Conservation (phyloP, 2,329 filamentous ascomycete species). For the Claviceps monticola region DNA sequence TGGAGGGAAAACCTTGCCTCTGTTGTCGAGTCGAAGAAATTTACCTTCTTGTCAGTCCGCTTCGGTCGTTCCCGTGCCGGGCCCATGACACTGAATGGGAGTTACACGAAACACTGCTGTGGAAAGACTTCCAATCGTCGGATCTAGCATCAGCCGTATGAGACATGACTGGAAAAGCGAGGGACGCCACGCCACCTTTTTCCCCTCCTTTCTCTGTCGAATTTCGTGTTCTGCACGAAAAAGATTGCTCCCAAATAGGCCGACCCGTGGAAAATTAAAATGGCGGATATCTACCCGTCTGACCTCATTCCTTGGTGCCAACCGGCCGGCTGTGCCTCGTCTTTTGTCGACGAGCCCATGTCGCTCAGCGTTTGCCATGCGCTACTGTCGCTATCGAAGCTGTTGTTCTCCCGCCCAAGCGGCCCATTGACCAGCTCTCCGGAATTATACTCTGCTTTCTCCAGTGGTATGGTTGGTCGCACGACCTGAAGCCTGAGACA, state of each 20-base stretch:
- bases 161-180: neutral
- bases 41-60: neutral
- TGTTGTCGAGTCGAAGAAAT: neutral
- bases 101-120: neutral
- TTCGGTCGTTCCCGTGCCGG: neutral
- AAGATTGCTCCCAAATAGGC: neutral
- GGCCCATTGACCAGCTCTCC: neutral
- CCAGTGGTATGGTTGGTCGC: neutral
- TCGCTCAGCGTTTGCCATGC: neutral
- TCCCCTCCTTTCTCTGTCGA: neutral
- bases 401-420: neutral
- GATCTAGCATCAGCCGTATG: neutral
- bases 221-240: neutral
- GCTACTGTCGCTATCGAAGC: neutral
- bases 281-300: neutral
- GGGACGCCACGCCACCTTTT: neutral
- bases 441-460: neutral
- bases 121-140: neutral
- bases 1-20: neutral
- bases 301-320: neutral
- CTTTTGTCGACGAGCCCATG: neutral
- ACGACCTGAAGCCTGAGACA: conserved; percentile 4
- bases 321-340: neutral
- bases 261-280: no score
- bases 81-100: neutral